Conservation (phyloP, 2,329 filamentous ascomycete genomes). For the Paracoccidioides brasiliensis region DNA sequence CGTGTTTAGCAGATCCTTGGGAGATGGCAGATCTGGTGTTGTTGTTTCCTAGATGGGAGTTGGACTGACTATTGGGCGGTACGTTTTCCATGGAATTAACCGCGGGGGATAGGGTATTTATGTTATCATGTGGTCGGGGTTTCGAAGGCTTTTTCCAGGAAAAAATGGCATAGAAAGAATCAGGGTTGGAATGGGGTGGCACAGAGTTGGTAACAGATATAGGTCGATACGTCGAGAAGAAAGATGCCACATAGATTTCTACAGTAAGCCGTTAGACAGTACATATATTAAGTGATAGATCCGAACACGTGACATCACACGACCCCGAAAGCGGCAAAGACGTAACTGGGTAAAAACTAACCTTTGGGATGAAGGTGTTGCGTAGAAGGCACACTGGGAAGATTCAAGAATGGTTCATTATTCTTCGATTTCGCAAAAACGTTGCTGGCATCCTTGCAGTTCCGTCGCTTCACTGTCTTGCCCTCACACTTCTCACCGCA, state of each 20-base stretch:
- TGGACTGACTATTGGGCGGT: slow-evolving; percentile 16
- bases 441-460: slow-evolving; percentile 21
- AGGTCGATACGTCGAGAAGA: slow-evolving; percentile 91
- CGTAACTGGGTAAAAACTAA: slow-evolving; percentile 15
- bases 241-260: slow-evolving; percentile 82
- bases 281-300: not conserved
- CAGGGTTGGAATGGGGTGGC: slow-evolving; percentile 56
- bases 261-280: not conserved
- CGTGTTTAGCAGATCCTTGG: slow-evolving; percentile 12
- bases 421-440: slow-evolving; percentile 24
- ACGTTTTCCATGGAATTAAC: slow-evolving; percentile 33
- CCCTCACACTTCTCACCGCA: slow-evolving; percentile 17
- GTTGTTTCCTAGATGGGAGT: slow-evolving; percentile 27
- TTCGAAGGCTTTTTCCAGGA: slow-evolving; percentile 40
- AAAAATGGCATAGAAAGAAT: slow-evolving; percentile 78
- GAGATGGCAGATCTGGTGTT: slow-evolving; percentile 21
- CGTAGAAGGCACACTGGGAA: slow-evolving; percentile 38
- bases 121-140: slow-evolving; percentile 42
- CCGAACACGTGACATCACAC: slow-evolving; percentile 5
- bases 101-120: slow-evolving; percentile 48
- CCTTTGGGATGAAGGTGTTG: slow-evolving; percentile 37
- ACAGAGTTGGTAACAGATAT: slow-evolving; percentile 78
- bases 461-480: slow-evolving; percentile 22
- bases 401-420: slow-evolving; percentile 26
- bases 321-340: not conserved